Conservation (phyloP, 1,139 yeast genomes). For the Yarrowia galli region DNA sequence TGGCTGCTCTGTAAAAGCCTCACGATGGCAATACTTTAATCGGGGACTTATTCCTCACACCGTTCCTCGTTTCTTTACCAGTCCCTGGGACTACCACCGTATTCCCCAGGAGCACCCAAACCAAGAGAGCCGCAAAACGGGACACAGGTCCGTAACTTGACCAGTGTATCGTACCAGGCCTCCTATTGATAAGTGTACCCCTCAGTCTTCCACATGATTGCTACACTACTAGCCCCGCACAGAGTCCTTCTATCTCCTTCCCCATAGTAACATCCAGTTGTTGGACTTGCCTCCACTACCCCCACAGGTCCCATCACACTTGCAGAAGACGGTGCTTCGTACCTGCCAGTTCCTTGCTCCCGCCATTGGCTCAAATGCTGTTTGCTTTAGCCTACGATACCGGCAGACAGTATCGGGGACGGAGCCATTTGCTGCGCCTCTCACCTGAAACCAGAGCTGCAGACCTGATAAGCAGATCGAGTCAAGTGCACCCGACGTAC, state of each 20-base stretch:
- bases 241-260: neutral
- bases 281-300: neutral
- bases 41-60: neutral
- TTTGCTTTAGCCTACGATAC: constrained; percentile 2
- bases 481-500: neutral
- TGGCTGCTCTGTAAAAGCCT: constrained; percentile 6
- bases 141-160: neutral
- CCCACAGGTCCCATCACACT: constrained; percentile 32
- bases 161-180: neutral
- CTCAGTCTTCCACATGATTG: constrained; percentile 14
- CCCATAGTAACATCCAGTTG: neutral
- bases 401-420: neutral
- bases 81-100: neutral
- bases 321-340: constrained; percentile 24
- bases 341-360: constrained; percentile 24
- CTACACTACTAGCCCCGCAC: constrained; percentile 10
- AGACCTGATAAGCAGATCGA: neutral
- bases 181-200: constrained; percentile 15
- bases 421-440: constrained; percentile 26
- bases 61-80: neutral
- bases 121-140: neutral
- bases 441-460: constrained; percentile 23
- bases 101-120: neutral
- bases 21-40: constrained; percentile 10
- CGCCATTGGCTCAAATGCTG: constrained; percentile 29